phyloP scores from a whole-genome alignment of 2,329 filamentous ascomycete genomes.

The Epichloe gansuensis region DNA sequence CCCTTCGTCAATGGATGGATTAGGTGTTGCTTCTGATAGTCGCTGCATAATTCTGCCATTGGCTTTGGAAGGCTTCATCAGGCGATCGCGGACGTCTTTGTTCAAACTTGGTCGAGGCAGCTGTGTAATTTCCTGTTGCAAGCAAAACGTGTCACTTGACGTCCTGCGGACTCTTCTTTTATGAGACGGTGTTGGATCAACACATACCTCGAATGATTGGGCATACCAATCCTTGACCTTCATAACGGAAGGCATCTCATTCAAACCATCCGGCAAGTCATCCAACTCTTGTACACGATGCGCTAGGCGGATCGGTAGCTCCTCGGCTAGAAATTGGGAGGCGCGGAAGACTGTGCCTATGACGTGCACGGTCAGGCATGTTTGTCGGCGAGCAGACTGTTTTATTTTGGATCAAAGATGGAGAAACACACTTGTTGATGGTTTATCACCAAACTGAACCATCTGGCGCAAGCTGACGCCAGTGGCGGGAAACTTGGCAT shows the following conservation, averaged over 20 bases:
- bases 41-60: conserved; percentile 52
- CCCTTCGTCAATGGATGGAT: conserved; percentile 76
- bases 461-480: conserved; percentile 95
- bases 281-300: conserved; percentile 92
- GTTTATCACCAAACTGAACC: conserved; percentile 95
- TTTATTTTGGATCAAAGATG: conserved; percentile 44
- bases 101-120: conserved; percentile 66
- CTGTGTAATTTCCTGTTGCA: conserved; percentile 73
- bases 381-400: conserved; percentile 47
- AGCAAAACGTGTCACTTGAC: conserved; percentile 1
- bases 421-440: conserved; percentile 62
- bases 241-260: conserved; percentile 93
- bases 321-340: conserved; percentile 95
- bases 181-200: background rate
- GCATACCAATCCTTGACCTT: conserved; percentile 98
- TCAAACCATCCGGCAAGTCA: conserved; percentile 85
- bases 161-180: background rate
- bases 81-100: conserved; percentile 61
- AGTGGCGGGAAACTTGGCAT: conserved; percentile 92
- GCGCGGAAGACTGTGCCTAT: conserved; percentile 89
- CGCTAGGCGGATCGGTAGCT: conserved; percentile 89
- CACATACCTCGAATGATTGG: conserved; percentile 91
- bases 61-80: conserved; percentile 53
- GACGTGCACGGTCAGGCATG: conserved; percentile 5
- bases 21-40: conserved; percentile 71